Base-by-base conservation (phyloP, 2,329 filamentous ascomycete genomes). In the Pezicula radicicola region DNA sequence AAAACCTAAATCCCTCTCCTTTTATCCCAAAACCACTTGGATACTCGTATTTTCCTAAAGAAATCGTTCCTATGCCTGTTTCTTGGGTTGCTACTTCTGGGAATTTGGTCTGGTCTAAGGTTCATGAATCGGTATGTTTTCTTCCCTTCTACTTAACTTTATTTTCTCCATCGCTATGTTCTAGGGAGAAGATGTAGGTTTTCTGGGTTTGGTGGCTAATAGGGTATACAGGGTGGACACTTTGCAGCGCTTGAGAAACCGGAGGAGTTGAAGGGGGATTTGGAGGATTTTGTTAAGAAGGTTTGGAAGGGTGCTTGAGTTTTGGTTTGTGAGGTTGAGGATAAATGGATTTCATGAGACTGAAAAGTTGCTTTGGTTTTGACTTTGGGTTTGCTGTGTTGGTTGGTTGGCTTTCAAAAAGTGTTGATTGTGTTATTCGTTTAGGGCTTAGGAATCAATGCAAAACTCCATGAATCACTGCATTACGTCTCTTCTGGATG, bases 181-280 rank as follows among this genome's bases (percentile, higher is more conserved):
- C 36, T 19, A 10, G 10, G 10, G 19, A 42, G 48, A 27, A 49
- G 27, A 50, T 2, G 39, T 15, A 30, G 19, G 33, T 25, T 13
- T 8, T 40, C 37, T 10, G 15, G 21, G 12, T 18, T 37, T 45
- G 6, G 15, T 36, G 30, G 9, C 13, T 39, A 49, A 42, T 28
- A 56, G 13, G 57, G 62, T 40, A 48, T 53, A 4, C 30, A 62
- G 60, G 80, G 80, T 15, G 79, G 80, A 0, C 79, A 82, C 64
- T 82, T 81, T 59, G 77, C 80, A 15, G 69, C 70, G 6, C 54
- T 79, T 47, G 75, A 79, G 59, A 62, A 65, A 44, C 73, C 75
- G 1, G 64, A 65, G 35, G 62, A 53, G 21, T 60, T 79, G 30
- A 63, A 70, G 51, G 62, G 55, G n/a, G 76, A 79, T 65, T 55